These are phyloP conservation scores for Penicillium waksmanii DNA, from an alignment of 495 filamentous ascomycete species.

Conservation along the genomic window DNA sequence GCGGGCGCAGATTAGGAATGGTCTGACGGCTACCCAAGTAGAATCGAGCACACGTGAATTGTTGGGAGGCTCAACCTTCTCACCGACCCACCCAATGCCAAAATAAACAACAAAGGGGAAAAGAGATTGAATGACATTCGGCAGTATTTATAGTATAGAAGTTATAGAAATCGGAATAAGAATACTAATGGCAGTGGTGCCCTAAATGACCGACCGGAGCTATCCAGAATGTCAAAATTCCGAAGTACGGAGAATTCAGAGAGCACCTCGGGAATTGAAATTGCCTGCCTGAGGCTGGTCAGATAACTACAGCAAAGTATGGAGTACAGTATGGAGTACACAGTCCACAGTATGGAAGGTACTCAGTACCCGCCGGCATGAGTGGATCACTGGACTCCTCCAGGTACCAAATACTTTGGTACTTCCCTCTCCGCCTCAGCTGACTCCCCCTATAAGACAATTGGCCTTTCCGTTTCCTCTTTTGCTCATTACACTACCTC, in stretches of 20 bases:
- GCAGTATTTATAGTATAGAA: neutral
- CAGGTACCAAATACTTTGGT: conserved; percentile 9
- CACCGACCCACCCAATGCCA: conserved; percentile 26
- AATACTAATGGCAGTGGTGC: too few relatives aligned
- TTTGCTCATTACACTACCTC: conserved; percentile 17
- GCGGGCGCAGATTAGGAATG: conserved; percentile 21
- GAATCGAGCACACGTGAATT: conserved; percentile 33
- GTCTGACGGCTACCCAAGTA: conserved; percentile 33
- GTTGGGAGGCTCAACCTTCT: conserved; percentile 35
- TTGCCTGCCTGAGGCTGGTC: too few relatives aligned
- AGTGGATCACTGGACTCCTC: conserved; percentile 25
- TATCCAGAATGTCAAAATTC: too few relatives aligned
- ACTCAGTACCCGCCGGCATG: conserved; percentile 33
- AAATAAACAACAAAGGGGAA: neutral
- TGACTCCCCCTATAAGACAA: conserved; percentile 29
- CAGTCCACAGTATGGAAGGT: conserved; percentile 26
- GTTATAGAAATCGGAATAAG: too few relatives aligned
- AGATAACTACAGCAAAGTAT: too few relatives aligned
- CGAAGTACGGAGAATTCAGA: too few relatives aligned
- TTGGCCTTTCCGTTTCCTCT: conserved; percentile 13
- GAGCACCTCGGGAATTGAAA: too few relatives aligned
- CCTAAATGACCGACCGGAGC: too few relatives aligned
- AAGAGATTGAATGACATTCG: neutral
- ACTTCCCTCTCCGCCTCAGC: conserved; percentile 7
- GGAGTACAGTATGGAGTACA: too few relatives aligned